Percentiles rank a stretch among this genome's conserved stretches.
phyloP scores from a whole-genome alignment of 345 rosid genomes.

The Lepidium sativum region DNA sequence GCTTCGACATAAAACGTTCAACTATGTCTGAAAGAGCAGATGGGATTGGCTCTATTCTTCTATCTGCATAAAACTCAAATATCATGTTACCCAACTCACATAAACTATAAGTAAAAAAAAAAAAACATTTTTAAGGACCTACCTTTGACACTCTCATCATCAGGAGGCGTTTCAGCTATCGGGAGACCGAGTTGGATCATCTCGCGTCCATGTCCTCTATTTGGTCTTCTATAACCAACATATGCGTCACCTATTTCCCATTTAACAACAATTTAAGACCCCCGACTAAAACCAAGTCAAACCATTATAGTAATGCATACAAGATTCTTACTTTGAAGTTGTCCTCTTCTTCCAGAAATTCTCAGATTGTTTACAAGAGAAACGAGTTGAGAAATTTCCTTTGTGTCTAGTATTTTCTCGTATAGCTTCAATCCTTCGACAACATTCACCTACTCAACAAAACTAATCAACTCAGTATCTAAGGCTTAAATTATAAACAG shows the following conservation, averaged over 20 bases:
- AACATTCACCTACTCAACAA: conserved; percentile 61
- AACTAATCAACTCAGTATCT: neutral
- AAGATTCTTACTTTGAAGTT: conserved; percentile 65
- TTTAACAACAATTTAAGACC: conserved; percentile 7
- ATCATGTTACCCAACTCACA: neutral
- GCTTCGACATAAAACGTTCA: conserved; percentile 50
- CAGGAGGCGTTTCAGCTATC: conserved; percentile 61
- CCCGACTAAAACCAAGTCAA: neutral
- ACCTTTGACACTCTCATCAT: conserved; percentile 68
- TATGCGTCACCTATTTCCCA: conserved; percentile 66
- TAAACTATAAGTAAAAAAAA: neutral
- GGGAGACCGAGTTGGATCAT: conserved; percentile 86
- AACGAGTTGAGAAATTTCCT: conserved; percentile 57
- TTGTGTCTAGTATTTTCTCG: conserved; percentile 45
- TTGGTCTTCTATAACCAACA: conserved; percentile 61
- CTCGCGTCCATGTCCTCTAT: conserved; percentile 92
- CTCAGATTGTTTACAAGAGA: conserved; percentile 66
- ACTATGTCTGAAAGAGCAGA: conserved; percentile 64
- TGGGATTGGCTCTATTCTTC: conserved; percentile 63
- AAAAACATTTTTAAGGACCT: conserved; percentile 10
- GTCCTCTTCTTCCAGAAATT: conserved; percentile 69
- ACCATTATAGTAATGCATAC: neutral
- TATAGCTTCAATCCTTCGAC: conserved; percentile 86
- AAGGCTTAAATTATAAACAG: neutral
- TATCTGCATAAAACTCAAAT: conserved; percentile 36